Evolutionary conservation across 2,329 filamentous ascomycete species (phyloP).

Genomic region (Penicillium expansum): DNA sequence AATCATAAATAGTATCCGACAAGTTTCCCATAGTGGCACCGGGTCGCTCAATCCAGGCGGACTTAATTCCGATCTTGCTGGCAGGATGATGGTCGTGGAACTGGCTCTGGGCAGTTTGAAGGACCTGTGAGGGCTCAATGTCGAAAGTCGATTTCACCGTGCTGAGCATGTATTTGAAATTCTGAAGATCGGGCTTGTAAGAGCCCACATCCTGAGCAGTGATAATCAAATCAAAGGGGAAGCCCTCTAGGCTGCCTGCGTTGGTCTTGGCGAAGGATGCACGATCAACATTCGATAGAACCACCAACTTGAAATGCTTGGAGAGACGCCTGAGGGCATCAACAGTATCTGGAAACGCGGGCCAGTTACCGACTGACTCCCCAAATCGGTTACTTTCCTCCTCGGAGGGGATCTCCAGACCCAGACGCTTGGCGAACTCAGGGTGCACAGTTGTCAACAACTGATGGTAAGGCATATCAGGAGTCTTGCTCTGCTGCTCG

Average conservation of each 20-base stretch:
- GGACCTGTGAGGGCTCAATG: slow-evolving; percentile 54
- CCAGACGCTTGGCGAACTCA: slow-evolving; percentile 28
- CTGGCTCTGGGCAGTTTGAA: slow-evolving; percentile 68
- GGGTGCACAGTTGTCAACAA: slow-evolving; percentile 52
- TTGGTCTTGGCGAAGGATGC: slow-evolving; percentile 50
- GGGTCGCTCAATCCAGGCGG: slow-evolving; percentile 59
- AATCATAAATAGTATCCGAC: slow-evolving; percentile 47
- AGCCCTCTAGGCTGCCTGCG: slow-evolving; percentile 48
- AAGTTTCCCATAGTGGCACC: slow-evolving; percentile 41
- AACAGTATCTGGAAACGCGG: slow-evolving; percentile 56
- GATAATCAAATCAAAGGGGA: slow-evolving; percentile 60
- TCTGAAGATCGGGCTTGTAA: slow-evolving; percentile 65
- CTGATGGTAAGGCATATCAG: slow-evolving; percentile 57
- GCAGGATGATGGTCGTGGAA: slow-evolving; percentile 66
- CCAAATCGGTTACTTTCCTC: slow-evolving; percentile 48
- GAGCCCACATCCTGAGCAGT: slow-evolving; percentile 68
- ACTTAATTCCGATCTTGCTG: slow-evolving; percentile 57
- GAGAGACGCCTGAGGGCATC: slow-evolving; percentile 49
- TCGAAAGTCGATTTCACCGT: slow-evolving; percentile 55
- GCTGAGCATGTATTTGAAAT: slow-evolving; percentile 64
- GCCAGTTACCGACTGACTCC: slow-evolving; percentile 49
- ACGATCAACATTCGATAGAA: slow-evolving; percentile 57
- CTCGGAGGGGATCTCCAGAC: slow-evolving; percentile 3
- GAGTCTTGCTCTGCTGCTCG: slow-evolving; percentile 52
- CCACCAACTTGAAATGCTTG: slow-evolving; percentile 53